phyloP scores from a whole-genome alignment of 768 basidiomycete species.

The Ramaria sp. region DNA sequence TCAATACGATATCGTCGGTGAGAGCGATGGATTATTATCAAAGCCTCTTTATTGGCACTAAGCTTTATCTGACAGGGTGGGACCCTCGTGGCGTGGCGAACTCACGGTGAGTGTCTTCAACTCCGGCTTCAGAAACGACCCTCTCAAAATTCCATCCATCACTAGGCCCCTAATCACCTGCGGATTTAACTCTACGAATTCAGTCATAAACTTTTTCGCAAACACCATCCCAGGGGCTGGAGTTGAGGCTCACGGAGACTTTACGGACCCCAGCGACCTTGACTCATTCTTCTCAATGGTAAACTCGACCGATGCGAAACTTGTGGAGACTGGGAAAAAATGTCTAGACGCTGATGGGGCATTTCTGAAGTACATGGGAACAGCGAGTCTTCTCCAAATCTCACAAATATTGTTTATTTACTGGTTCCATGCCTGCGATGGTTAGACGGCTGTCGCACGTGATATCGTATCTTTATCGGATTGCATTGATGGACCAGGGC shows the following conservation, averaged over 20 bases:
- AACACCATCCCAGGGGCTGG: background rate
- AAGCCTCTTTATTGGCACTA: background rate
- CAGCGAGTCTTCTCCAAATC: background rate
- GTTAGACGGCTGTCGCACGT: background rate
- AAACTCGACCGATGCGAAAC: background rate
- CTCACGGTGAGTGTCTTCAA: no score
- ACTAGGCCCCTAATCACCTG: background rate
- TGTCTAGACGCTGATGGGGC: slow-evolving; percentile 1
- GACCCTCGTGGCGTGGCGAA: slow-evolving; percentile 5
- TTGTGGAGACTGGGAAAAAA: background rate
- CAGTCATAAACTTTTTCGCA: background rate
- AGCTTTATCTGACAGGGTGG: background rate
- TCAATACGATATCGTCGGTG: background rate
- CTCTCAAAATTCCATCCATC: no score
- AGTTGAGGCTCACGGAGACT: slow-evolving; percentile 4
- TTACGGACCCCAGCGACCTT: slow-evolving; percentile 2
- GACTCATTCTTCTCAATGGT: background rate
- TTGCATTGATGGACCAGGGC: background rate
- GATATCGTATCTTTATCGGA: slow-evolving; percentile 6
- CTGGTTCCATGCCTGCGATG: no score
- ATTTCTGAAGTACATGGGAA: slow-evolving; percentile 6
- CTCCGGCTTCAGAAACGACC: no score
- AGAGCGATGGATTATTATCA: background rate
- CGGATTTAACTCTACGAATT: background rate
- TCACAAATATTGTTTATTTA: background rate